A percentile compares a stretch with the other conserved stretches of the same genome.
phyloP scores from a whole-genome alignment of 768 basidiomycete genomes.

The Cystofilobasidium capitatum region DNA sequence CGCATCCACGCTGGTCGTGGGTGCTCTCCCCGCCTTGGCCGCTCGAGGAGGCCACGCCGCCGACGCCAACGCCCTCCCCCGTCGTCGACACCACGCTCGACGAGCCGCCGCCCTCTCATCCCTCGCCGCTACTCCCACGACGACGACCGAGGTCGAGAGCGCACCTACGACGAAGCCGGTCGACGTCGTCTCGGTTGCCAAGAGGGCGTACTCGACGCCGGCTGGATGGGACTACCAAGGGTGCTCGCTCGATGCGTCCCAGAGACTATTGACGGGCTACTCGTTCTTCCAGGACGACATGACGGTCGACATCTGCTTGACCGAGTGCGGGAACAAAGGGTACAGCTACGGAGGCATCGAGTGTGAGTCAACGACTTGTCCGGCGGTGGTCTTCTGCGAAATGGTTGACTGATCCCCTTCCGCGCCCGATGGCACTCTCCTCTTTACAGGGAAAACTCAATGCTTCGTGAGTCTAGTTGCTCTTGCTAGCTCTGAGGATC shows the following conservation, averaged over 20 bases:
- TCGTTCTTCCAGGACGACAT: not conserved
- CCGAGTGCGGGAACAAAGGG: not conserved
- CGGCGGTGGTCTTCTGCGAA: not conserved
- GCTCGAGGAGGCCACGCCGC: not conserved
- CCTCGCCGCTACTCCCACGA: not conserved
- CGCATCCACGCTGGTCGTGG: not conserved
- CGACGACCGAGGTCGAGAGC: too few species aligned
- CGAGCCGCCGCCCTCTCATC: not conserved
- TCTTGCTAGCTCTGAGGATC: not conserved
- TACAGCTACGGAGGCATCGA: slow-evolving; percentile 10
- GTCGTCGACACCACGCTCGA: slow-evolving; percentile 17
- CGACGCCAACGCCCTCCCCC: not conserved
- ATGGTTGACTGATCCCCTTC: not conserved
- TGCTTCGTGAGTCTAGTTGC: not conserved
- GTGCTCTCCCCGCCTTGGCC: not conserved
- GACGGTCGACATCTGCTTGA: not conserved
- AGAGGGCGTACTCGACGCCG: not conserved
- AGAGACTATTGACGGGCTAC: not conserved
- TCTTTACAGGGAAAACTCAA: not conserved
- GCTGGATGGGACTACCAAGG: slow-evolving; percentile 7
- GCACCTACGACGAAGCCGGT: not conserved
- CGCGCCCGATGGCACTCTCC: not conserved
- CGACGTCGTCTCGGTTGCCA: too few species aligned
- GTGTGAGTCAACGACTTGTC: too few species aligned
- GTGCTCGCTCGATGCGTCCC: slow-evolving; percentile 5